Percentiles rank a stretch among this genome's conserved stretches.
phyloP scores from a whole-genome alignment of 148 eudicot genomes.

The Rhododendron griersonianum region DNA sequence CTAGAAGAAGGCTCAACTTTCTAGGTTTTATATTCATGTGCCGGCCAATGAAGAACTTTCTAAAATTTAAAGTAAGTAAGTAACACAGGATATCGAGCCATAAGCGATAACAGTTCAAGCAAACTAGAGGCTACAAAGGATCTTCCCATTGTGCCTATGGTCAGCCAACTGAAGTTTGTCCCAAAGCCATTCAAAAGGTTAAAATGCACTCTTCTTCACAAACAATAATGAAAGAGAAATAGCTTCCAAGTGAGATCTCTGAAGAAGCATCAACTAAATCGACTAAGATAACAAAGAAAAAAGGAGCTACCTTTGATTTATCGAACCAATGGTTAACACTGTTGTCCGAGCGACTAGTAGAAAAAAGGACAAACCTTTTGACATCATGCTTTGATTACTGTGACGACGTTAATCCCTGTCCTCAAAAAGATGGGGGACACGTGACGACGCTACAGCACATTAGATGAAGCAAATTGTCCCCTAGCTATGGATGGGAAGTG shows the following conservation, averaged over 20 bases:
- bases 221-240: neutral
- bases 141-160: neutral
- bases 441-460: neutral
- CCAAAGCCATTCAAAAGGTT: neutral
- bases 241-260: neutral
- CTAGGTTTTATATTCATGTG: neutral
- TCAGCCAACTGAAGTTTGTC: neutral
- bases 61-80: neutral
- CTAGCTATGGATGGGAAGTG: neutral
- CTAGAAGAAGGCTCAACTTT: neutral
- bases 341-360: neutral
- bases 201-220: neutral
- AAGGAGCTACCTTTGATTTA: neutral
- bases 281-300: neutral
- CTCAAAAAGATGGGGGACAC: neutral
- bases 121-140: neutral
- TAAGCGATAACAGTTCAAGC: neutral
- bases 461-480: neutral
- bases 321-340: neutral
- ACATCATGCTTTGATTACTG: neutral
- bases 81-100: neutral
- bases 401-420: neutral
- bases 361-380: neutral
- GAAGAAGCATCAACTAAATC: neutral
- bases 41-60: neutral